Evolutionary conservation across 2,329 filamentous ascomycete species (phyloP).

Genomic region (Chaetoscypha palmicola): DNA sequence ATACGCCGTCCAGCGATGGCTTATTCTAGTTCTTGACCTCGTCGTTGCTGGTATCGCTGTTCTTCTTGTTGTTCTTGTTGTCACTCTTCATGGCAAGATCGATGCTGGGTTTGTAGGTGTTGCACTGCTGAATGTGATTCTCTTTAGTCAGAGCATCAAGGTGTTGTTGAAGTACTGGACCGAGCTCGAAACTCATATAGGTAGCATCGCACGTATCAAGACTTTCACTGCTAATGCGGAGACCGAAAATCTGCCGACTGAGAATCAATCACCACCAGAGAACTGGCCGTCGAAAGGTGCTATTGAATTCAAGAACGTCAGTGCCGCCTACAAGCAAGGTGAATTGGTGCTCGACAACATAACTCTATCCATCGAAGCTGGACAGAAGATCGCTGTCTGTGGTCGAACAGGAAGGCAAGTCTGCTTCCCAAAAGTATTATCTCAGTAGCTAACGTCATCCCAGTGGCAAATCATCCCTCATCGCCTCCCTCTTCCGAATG

Average conservation of each 20-base stretch:
- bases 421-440: not conserved
- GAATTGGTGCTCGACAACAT: slow-evolving; percentile 13
- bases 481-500: slow-evolving; percentile 48
- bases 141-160: slow-evolving; percentile 31
- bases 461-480: slow-evolving; percentile 41
- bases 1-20: slow-evolving; percentile 49
- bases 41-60: slow-evolving; percentile 4
- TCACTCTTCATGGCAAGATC: not conserved
- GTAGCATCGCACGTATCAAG: slow-evolving; percentile 48
- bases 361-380: slow-evolving; percentile 22
- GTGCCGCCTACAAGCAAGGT: slow-evolving; percentile 23
- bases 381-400: slow-evolving; percentile 44
- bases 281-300: slow-evolving; percentile 31
- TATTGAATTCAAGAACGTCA: slow-evolving; percentile 29
- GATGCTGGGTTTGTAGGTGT: slow-evolving; percentile 9
- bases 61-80: slow-evolving; percentile 4
- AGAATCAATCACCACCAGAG: slow-evolving; percentile 3
- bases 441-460: not conserved
- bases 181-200: slow-evolving; percentile 45
- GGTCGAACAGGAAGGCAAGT: slow-evolving; percentile 33
- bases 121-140: slow-evolving; percentile 38
- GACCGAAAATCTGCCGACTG: slow-evolving; percentile 29
- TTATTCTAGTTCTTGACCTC: slow-evolving; percentile 37
- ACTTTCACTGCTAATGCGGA: slow-evolving; percentile 40
- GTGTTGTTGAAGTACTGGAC: slow-evolving; percentile 44